Evolutionary conservation across 2,329 filamentous ascomycete genomes (phyloP).

Genomic region (Curvularia sp.): DNA sequence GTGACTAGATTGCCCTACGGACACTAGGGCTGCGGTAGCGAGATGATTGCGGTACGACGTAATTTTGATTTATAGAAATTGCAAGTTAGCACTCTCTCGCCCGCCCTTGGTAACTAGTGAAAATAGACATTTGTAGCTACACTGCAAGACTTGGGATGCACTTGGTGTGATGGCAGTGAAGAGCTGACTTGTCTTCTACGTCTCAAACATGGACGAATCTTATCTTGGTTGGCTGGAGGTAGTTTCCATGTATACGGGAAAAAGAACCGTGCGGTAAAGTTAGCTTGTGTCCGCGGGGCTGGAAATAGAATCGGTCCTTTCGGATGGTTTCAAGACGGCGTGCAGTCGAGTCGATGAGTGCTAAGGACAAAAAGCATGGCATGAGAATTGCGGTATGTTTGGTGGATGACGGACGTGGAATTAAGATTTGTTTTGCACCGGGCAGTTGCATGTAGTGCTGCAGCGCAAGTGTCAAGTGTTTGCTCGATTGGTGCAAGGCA

Average conservation of each 20-base stretch:
- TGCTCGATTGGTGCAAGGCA: neutral
- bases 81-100: neutral
- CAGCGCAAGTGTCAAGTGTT: neutral
- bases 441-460: neutral
- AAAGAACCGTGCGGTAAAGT: slow-evolving; percentile 1
- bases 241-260: neutral
- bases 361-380: neutral
- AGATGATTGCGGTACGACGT: neutral
- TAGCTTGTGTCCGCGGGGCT: neutral
- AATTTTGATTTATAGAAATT: neutral
- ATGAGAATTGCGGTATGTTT: neutral
- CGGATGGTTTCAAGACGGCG: neutral
- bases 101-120: no score
- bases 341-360: neutral
- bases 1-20: neutral
- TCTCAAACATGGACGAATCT: neutral
- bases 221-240: neutral
- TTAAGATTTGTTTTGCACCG: neutral
- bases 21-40: neutral
- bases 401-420: neutral
- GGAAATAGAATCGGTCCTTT: neutral
- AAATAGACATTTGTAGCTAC: no score
- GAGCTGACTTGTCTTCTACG: neutral
- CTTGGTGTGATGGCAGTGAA: neutral
- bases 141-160: neutral